Base-by-base conservation (phyloP, 148 eudicot species). In the Oxyria digyna region DNA sequence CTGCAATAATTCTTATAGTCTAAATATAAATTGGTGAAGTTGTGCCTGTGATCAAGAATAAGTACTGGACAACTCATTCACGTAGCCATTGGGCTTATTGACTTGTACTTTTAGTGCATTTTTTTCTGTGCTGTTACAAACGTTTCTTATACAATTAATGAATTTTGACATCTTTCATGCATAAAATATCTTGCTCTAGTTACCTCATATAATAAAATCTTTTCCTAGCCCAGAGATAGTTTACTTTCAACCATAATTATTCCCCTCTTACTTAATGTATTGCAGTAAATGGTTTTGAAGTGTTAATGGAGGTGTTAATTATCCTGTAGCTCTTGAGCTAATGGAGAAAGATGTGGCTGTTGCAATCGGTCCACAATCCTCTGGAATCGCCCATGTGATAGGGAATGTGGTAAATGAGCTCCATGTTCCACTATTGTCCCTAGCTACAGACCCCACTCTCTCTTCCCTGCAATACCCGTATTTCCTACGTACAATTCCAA, bases 291-390 rank as follows among this genome's bases (percentile, higher is more conserved):
- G 46, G 38, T 66, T 66, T 37, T 38, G 18, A 59, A 59, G 65
- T 66, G 62, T 12, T 54, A 31, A 54, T 54, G 62, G 26, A 24
- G 69, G 69, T 37, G 32, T 66, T 71, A 4, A 33, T 71, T 71
- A 59, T 26, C 54, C 35, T 71, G 74, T 62, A 80, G 83, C 83
- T 42, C 74, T 77, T 62, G 76, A 80, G 82, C 68, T 79, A 6
- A 69, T 79, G 10, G 82, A 72, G 71, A 79, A 67, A 65, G 76
- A 81, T 23, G 76, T 75, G 31, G 76, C 74, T 48, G 68, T 77
- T n/a, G 64, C 68, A 63, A 74, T 80, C 42, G 87, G 87, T 3
- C 87, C 87, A 65, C 87, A 84, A 42, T 84, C 87, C 31, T 84
- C 87, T 1, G 75, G 78, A 14, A 74, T 84, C 37, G 87, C 87